These are phyloP conservation scores for Mycena venus DNA, from an alignment of 768 basidiomycete species.

Conservation along the genomic window DNA sequence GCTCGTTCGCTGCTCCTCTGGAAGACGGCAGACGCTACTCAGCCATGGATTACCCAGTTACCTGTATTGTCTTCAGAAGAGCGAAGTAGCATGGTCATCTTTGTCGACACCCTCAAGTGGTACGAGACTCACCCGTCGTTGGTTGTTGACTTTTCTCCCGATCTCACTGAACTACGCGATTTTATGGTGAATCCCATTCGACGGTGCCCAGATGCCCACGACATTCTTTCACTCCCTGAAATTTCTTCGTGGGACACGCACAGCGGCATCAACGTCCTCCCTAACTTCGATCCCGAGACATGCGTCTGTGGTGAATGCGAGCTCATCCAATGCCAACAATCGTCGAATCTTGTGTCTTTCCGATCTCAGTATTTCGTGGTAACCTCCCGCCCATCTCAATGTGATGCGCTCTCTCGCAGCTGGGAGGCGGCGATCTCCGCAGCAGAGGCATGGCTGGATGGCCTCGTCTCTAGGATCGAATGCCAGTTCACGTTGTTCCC, in stretches of 20 bases:
- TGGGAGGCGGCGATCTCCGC: neutral
- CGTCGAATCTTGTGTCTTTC: neutral
- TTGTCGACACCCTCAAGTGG: neutral
- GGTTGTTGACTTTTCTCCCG: neutral
- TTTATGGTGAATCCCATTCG: constrained; percentile 9
- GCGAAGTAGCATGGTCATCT: neutral
- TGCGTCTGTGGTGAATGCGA: constrained; percentile 11
- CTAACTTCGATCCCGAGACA: neutral
- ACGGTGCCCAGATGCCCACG: constrained; percentile 22
- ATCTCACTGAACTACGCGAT: too few relatives aligned
- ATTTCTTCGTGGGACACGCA: neutral
- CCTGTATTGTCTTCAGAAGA: neutral
- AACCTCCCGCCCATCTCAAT: neutral
- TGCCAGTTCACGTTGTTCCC: neutral
- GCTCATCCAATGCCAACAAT: neutral
- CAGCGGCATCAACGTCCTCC: constrained; percentile 1
- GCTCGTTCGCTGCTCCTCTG: neutral
- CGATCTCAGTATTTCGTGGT: neutral
- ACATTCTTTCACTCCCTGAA: constrained; percentile 2
- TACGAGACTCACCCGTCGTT: neutral
- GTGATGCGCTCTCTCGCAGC: neutral
- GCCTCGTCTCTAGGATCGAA: neutral
- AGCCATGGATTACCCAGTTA: neutral
- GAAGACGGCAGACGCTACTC: neutral
- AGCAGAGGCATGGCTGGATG: neutral